These are phyloP conservation scores for Ocimum tenuiflorum DNA, from an alignment of 257 asterid genomes.

Conservation along the genomic window DNA sequence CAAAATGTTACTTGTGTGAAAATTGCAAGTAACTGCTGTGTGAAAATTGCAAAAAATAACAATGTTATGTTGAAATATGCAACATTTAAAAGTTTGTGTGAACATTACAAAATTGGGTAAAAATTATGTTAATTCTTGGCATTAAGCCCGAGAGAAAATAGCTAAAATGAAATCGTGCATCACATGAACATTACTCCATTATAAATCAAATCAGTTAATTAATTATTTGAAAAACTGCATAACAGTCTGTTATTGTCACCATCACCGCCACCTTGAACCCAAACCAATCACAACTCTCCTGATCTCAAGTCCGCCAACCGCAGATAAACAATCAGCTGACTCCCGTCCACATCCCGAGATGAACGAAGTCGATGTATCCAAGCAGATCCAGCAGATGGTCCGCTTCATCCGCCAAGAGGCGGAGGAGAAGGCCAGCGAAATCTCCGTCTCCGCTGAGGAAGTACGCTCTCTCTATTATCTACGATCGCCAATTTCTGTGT, in stretches of 20 bases:
- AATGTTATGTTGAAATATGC: no score
- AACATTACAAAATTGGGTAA: no score
- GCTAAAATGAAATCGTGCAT: slow-evolving; percentile 3
- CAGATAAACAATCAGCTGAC: neutral
- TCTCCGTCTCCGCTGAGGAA: slow-evolving; percentile 92
- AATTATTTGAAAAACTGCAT: neutral
- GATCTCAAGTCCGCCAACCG: neutral
- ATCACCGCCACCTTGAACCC: neutral
- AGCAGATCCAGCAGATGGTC: slow-evolving; percentile 99
- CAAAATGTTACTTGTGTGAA: no score
- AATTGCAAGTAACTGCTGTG: neutral
- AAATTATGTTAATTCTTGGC: neutral
- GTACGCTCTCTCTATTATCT: slow-evolving; percentile 24
- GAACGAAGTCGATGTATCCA: slow-evolving; percentile 89
- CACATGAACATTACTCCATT: slow-evolving; percentile 3
- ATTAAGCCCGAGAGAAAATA: neutral
- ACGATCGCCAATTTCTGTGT: neutral
- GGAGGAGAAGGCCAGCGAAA: slow-evolving; percentile 94
- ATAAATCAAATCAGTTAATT: no score
- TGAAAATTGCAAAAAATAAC: no score
- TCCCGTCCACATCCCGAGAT: slow-evolving; percentile 40
- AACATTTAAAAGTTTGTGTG: no score
- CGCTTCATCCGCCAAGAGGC: slow-evolving; percentile 98
- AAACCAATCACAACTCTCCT: neutral
- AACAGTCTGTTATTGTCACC: slow-evolving; percentile 14